A percentile compares a stretch with the other conserved stretches of the same genome.
These are phyloP conservation scores for Aspergillus sp. DNA, from an alignment of 2,329 filamentous ascomycete genomes.

Conservation along the genomic window DNA sequence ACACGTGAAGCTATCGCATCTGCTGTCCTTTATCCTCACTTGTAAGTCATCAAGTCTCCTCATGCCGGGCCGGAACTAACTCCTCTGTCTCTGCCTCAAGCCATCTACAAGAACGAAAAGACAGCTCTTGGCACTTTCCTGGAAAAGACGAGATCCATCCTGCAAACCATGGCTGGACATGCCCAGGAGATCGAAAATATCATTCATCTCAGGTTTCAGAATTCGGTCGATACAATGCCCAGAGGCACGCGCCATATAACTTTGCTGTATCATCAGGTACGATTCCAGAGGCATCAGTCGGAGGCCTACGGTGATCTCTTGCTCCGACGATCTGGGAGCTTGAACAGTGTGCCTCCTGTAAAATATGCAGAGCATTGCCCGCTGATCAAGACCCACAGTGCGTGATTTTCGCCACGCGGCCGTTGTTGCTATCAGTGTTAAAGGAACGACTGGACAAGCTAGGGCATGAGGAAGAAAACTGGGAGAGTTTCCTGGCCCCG, in stretches of 20 bases:
- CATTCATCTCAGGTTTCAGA: slow-evolving; percentile 34
- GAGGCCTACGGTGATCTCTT: too few species aligned
- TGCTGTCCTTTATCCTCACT: slow-evolving; percentile 37
- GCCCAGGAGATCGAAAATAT: slow-evolving; percentile 43
- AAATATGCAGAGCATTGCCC: too few species aligned
- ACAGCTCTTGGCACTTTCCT: slow-evolving; percentile 37
- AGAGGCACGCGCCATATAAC: slow-evolving; percentile 41
- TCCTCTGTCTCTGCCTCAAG: slow-evolving; percentile 15
- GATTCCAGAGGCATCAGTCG: neutral
- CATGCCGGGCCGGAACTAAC: too few species aligned
- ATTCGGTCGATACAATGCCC: slow-evolving; percentile 37
- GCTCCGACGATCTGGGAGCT: too few species aligned
- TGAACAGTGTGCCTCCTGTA: too few species aligned
- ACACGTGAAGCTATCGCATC: slow-evolving; percentile 37
- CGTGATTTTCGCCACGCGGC: slow-evolving; percentile 42
- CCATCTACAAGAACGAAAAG: slow-evolving; percentile 37
- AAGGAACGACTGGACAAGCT: slow-evolving; percentile 38
- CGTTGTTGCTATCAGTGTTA: slow-evolving; percentile 40
- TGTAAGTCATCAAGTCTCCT: slow-evolving; percentile 23
- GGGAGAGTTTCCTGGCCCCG: slow-evolving; percentile 32
- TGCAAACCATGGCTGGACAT: slow-evolving; percentile 38
- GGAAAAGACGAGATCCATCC: slow-evolving; percentile 36
- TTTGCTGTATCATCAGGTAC: slow-evolving; percentile 41
- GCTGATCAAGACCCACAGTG: slow-evolving; percentile 19
- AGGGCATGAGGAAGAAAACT: slow-evolving; percentile 26